Conservation (phyloP, 2,329 filamentous ascomycete species). For the Madurella fahalii region DNA sequence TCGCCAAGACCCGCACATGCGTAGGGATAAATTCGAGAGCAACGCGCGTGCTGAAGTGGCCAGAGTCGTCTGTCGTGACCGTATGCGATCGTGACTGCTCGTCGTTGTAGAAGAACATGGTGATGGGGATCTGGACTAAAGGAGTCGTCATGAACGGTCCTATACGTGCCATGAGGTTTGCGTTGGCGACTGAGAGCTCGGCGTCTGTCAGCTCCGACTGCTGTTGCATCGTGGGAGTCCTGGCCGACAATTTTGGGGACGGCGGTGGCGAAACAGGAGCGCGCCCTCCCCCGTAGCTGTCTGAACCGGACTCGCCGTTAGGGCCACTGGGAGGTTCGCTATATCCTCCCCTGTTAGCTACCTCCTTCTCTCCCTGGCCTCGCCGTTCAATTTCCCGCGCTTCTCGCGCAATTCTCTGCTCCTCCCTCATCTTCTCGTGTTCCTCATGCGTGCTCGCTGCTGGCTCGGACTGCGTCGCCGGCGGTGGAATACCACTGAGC, state of each 20-base stretch:
- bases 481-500: conserved; percentile 78
- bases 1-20: conserved; percentile 80
- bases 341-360: conserved; percentile 67
- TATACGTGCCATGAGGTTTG: conserved; percentile 80
- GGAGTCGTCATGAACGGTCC: conserved; percentile 88
- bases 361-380: conserved; percentile 67
- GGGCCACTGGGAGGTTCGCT: conserved; percentile 58
- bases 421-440: conserved; percentile 49
- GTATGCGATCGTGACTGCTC: conserved; percentile 76
- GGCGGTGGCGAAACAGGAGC: conserved; percentile 39
- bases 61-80: conserved; percentile 79
- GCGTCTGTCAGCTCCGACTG: conserved; percentile 62
- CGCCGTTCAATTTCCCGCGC: conserved; percentile 71
- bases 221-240: conserved; percentile 32
- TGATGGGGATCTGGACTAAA: conserved; percentile 71
- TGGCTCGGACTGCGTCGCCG: conserved; percentile 41
- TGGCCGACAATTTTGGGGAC: conserved; percentile 41
- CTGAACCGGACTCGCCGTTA: conserved; percentile 33
- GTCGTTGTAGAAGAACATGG: conserved; percentile 93
- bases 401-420: conserved; percentile 67
- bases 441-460: conserved; percentile 34
- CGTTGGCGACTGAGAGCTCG: conserved; percentile 76
- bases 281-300: conserved; percentile 33
- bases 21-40: conserved; percentile 87
- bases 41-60: conserved; percentile 79